These are phyloP conservation scores for Boletus rubescentipes DNA, from an alignment of 768 basidiomycete species.

Conservation along the genomic window DNA sequence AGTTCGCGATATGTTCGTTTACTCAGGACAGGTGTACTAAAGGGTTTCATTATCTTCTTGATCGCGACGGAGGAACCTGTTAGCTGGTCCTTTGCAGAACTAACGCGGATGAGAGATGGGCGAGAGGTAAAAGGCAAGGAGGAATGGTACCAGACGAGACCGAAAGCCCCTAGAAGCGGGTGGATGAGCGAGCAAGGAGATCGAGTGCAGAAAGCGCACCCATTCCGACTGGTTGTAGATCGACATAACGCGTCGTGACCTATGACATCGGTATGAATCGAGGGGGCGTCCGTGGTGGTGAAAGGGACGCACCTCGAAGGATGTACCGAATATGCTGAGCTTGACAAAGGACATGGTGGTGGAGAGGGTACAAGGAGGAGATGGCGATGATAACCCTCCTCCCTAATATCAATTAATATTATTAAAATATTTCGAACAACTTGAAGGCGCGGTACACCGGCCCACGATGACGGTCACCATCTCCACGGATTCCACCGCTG, in stretches of 20 bases:
- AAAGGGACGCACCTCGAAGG: slow-evolving; percentile 71
- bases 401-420: not conserved
- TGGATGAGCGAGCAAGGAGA: slow-evolving; percentile 18
- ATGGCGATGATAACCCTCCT: slow-evolving; percentile 21
- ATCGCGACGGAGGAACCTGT: slow-evolving; percentile 94
- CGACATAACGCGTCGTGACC: slow-evolving; percentile 98
- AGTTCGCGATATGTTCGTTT: slow-evolving; percentile 98
- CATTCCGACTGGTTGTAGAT: slow-evolving; percentile 99
- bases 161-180: slow-evolving; percentile 71
- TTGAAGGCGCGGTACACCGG: no score
- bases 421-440: no score
- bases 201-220: slow-evolving; percentile 51
- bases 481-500: no score
- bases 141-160: slow-evolving; percentile 84
- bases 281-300: slow-evolving; percentile 15
- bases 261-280: slow-evolving; percentile 36
- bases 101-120: slow-evolving; percentile 33
- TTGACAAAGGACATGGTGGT: slow-evolving; percentile 88
- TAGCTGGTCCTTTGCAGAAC: slow-evolving; percentile 93
- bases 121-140: not conserved
- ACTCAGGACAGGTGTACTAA: slow-evolving; percentile 96
- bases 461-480: no score
- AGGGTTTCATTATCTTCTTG: slow-evolving; percentile 99
- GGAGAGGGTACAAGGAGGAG: slow-evolving; percentile 9
- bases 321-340: slow-evolving; percentile 97